Conservation (phyloP, 2,329 filamentous ascomycete genomes). For the Alternaria consortialis region DNA sequence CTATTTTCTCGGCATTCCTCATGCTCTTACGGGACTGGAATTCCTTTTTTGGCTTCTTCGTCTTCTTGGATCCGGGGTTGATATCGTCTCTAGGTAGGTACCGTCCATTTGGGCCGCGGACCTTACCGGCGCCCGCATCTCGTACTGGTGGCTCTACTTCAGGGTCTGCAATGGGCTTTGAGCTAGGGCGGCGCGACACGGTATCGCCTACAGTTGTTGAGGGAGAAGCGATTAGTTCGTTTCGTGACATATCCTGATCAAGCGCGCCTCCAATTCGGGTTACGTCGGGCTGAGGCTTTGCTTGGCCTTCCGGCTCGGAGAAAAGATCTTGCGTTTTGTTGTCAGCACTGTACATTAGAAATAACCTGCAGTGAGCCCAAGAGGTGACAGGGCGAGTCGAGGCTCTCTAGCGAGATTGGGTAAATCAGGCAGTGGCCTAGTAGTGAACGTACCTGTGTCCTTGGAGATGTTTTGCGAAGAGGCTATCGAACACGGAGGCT, state of each 20-base stretch:
- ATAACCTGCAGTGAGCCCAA: background rate
- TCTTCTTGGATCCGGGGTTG: background rate
- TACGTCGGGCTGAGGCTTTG: background rate
- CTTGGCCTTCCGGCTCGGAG: background rate
- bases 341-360: background rate
- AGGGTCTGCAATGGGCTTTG: background rate
- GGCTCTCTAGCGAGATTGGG: background rate
- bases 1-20: background rate
- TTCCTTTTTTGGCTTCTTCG: conserved; percentile 9
- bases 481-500: background rate
- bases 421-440: background rate
- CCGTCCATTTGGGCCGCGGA: conserved; percentile 29
- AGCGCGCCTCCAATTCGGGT: background rate
- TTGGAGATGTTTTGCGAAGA: background rate
- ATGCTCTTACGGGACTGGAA: background rate
- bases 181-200: background rate
- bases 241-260: background rate
- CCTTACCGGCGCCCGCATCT: conserved; percentile 24
- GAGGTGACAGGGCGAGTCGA: background rate
- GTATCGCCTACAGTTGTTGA: background rate
- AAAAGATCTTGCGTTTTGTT: background rate
- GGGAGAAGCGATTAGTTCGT: background rate
- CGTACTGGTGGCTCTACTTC: conserved; percentile 5
- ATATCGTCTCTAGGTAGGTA: conserved; percentile 17
- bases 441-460: background rate